A percentile compares a stretch with the other conserved stretches of the same genome.
Evolutionary conservation across 192 early-diverging fungal genomes (phyloP).

Genomic region (Chytriomyces hyalinus): DNA sequence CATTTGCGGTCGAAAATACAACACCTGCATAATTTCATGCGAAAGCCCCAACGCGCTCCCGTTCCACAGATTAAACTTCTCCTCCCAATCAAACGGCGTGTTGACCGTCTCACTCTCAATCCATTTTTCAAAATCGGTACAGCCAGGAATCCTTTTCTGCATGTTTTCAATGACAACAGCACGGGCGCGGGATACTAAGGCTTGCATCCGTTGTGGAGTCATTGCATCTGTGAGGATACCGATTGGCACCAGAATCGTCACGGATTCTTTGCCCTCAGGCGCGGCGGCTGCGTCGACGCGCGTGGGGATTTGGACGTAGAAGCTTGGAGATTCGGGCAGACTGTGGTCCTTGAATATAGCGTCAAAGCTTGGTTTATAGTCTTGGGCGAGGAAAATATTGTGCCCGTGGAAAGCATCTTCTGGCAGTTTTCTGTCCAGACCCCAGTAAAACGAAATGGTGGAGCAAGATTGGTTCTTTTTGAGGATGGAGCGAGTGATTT

Average conservation of each 20-base stretch:
- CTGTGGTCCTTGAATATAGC: conserved; percentile 54
- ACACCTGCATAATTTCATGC: conserved; percentile 59
- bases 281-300: conserved; percentile 57
- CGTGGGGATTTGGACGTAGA: conserved; percentile 63
- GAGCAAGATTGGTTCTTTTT: conserved; percentile 58
- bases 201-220: conserved; percentile 3
- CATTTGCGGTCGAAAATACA: conserved; percentile 58
- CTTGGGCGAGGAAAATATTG: conserved; percentile 61
- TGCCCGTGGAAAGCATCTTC: conserved; percentile 53
- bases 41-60: conserved; percentile 63
- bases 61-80: conserved; percentile 61
- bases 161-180: conserved; percentile 47
- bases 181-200: conserved; percentile 45
- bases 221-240: conserved; percentile 47
- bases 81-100: conserved; percentile 55
- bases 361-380: conserved; percentile 58
- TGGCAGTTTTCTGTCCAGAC: conserved; percentile 47
- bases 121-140: conserved; percentile 43
- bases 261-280: conserved; percentile 50
- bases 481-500: conserved; percentile 37
- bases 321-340: conserved; percentile 56
- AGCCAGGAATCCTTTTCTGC: conserved; percentile 39
- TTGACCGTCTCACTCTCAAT: conserved; percentile 59
- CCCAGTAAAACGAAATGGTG: conserved; percentile 62
- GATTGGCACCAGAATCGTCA: conserved; percentile 61